phyloP scores from a whole-genome alignment of 2,329 filamentous ascomycete species.

The Cercospora sp. region DNA sequence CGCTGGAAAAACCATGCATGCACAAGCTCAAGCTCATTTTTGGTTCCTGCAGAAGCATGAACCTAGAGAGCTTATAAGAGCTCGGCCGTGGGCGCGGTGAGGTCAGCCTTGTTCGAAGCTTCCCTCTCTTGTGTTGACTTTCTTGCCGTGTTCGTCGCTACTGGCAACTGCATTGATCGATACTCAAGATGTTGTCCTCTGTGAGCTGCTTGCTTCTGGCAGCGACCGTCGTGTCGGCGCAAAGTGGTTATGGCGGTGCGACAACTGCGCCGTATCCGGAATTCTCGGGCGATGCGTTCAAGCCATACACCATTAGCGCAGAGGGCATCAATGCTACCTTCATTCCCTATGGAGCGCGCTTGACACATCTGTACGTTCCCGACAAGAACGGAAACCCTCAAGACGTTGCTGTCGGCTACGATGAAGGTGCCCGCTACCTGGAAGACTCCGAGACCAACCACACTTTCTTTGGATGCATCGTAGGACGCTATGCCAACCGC shows the following conservation, averaged over 20 bases:
- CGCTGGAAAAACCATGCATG: neutral
- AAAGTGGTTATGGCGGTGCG: slow-evolving; percentile 20
- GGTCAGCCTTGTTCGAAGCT: slow-evolving; percentile 1
- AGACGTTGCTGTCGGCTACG: slow-evolving; percentile 55
- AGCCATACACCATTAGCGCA: slow-evolving; percentile 32
- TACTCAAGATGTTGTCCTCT: neutral
- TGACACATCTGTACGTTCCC: slow-evolving; percentile 35
- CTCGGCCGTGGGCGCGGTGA: slow-evolving; percentile 7
- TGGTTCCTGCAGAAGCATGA: slow-evolving; percentile 22
- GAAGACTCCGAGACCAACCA: slow-evolving; percentile 49
- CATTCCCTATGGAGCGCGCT: slow-evolving; percentile 36
- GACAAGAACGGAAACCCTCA: slow-evolving; percentile 43
- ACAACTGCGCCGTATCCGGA: slow-evolving; percentile 25
- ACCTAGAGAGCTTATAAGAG: slow-evolving; percentile 19
- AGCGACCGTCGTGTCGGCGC: slow-evolving; percentile 25
- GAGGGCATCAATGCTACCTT: slow-evolving; percentile 36
- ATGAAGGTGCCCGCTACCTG: slow-evolving; percentile 44
- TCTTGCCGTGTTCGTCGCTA: neutral
- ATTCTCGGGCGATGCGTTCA: slow-evolving; percentile 35
- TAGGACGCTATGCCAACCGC: slow-evolving; percentile 55
- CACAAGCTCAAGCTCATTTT: slow-evolving; percentile 8
- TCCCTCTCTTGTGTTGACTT: neutral
- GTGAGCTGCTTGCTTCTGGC: slow-evolving; percentile 21
- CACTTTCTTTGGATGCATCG: slow-evolving; percentile 65
- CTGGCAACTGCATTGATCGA: neutral